Percentiles rank a stretch among this genome's conserved stretches.
These are phyloP conservation scores for Beauveria pseudobassiana DNA, from an alignment of 2,329 filamentous ascomycete species.

Conservation along the genomic window DNA sequence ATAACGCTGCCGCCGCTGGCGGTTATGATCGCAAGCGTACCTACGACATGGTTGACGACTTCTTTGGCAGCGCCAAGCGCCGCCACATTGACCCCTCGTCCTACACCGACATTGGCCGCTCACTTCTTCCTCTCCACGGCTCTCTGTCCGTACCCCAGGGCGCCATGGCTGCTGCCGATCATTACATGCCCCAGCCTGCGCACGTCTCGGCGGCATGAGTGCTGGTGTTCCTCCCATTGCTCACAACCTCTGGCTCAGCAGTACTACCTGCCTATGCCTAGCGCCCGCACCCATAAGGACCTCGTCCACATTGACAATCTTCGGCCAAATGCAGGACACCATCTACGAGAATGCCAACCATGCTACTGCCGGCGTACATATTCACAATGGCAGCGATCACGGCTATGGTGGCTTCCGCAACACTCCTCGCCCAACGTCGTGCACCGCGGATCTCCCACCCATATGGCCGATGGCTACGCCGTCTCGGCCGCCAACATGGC, in stretches of 20 bases:
- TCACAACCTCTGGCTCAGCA: conserved; percentile 59
- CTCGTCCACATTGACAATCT: conserved; percentile 90
- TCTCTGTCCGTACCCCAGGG: conserved; percentile 56
- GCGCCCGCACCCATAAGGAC: conserved; percentile 87
- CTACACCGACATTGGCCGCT: conserved; percentile 87
- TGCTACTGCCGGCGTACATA: conserved; percentile 70
- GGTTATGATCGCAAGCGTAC: conserved; percentile 73
- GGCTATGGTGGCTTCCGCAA: conserved; percentile 50
- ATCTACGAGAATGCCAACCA: conserved; percentile 90
- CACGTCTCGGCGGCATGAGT: conserved; percentile 39
- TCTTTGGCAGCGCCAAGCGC: conserved; percentile 89
- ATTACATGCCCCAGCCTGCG: conserved; percentile 43
- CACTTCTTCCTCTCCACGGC: conserved; percentile 73
- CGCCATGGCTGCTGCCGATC: conserved; percentile 36
- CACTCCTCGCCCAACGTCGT: conserved; percentile 43
- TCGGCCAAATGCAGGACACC: conserved; percentile 87
- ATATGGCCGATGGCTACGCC: conserved; percentile 26
- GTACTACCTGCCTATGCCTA: conserved; percentile 78
- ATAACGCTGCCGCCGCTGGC: conserved; percentile 35
- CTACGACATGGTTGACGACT: conserved; percentile 86
- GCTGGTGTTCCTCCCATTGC: conserved; percentile 52
- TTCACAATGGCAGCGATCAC: conserved; percentile 59
- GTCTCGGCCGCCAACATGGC: conserved; percentile 50
- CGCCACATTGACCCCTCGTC: conserved; percentile 81
- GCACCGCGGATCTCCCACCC: conserved; percentile 27